Percentiles rank a stretch among this genome's conserved stretches.
phyloP scores from a whole-genome alignment of 805 yeast species.

The Wickerhamomyces rabaulensis region DNA sequence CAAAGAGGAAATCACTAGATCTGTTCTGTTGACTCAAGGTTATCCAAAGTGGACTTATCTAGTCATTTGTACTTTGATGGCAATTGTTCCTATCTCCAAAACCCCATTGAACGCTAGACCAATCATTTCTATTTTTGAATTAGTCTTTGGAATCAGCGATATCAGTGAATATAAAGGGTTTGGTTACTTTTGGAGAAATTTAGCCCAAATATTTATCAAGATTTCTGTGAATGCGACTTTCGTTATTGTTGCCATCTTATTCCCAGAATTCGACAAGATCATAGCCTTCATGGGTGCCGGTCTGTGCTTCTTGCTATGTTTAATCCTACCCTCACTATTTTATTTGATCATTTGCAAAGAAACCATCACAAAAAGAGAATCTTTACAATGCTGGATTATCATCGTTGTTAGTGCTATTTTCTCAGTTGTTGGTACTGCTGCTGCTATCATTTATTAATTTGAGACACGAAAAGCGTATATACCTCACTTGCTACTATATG shows the following conservation, averaged over 20 bases:
- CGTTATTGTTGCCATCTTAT: slow-evolving; percentile 52
- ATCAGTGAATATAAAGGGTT: slow-evolving; percentile 16
- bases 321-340: slow-evolving; percentile 71
- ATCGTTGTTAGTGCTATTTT: slow-evolving; percentile 40
- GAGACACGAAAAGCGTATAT: neutral
- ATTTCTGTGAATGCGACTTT: slow-evolving; percentile 50
- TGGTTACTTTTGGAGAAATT: slow-evolving; percentile 17
- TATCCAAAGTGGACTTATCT: slow-evolving; percentile 61
- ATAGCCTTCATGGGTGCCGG: slow-evolving; percentile 81
- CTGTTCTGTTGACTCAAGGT: slow-evolving; percentile 57
- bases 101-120: slow-evolving; percentile 83
- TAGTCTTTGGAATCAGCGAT: slow-evolving; percentile 32
- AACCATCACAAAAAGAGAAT: slow-evolving; percentile 37
- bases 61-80: slow-evolving; percentile 61
- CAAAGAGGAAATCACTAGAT: slow-evolving; percentile 72
- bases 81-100: slow-evolving; percentile 80
- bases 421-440: slow-evolving; percentile 57
- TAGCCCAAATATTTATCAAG: slow-evolving; percentile 21
- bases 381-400: slow-evolving; percentile 34
- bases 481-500: too few species aligned
- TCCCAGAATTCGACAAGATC: slow-evolving; percentile 77
- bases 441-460: slow-evolving; percentile 32
- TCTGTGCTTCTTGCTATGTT: slow-evolving; percentile 72
- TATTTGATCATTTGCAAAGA: slow-evolving; percentile 52
- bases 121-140: slow-evolving; percentile 64